Base-by-base conservation (phyloP, 2,329 filamentous ascomycete genomes). In the Parastagonospora nodorum region DNA sequence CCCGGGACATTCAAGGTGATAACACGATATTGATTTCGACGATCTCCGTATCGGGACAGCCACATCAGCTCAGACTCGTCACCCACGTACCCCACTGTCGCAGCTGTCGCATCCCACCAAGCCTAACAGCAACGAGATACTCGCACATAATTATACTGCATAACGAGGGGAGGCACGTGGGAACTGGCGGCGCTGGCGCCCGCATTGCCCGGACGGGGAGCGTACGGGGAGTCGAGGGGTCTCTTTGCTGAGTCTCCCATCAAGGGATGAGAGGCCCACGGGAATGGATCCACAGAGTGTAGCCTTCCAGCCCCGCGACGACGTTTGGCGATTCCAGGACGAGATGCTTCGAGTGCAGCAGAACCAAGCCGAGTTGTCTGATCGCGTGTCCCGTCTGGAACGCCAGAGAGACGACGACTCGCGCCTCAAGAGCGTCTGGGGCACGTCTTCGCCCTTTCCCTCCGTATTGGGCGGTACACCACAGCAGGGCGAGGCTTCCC, bases 361-460 rank as follows among this genome's bases (percentile, higher is more conserved):
- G 58, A 77, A 79, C 14, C 85, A 87, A 67, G 75, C 79, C 44
- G 83, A 86, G 55, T 84, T 87, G 69, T 75, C 80, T 38, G 84
- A 87, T 60, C 80, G 85, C 49, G 78, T 88, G 55, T 75, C 82
- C 49, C 79, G 83, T 50, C 71, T 88, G 52, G 85, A 88, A 69
- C 79, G 84, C 51, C 80, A 82, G 54, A 82, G 82, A 51, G 84
- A 87, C 58, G 84, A 87, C 60, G 84, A 87, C 74, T 80, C 81
- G 48, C 78, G 82, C 58, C 74, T 86, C 74, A 95, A 93, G 75
- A 96, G 89, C 54, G 89, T 95, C 49, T 99, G 94, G 94, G 85
- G 84, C 42, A 88, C 88, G 58, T 77, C 82, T 41, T 96, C 92
- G 48, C 92, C 92, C 12, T 97, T 97, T 70, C 92, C 93, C n/a